A percentile compares a stretch with the other conserved stretches of the same genome.
Evolutionary conservation across 2,329 filamentous ascomycete genomes (phyloP).

Genomic region (Grosmannia penicillata): DNA sequence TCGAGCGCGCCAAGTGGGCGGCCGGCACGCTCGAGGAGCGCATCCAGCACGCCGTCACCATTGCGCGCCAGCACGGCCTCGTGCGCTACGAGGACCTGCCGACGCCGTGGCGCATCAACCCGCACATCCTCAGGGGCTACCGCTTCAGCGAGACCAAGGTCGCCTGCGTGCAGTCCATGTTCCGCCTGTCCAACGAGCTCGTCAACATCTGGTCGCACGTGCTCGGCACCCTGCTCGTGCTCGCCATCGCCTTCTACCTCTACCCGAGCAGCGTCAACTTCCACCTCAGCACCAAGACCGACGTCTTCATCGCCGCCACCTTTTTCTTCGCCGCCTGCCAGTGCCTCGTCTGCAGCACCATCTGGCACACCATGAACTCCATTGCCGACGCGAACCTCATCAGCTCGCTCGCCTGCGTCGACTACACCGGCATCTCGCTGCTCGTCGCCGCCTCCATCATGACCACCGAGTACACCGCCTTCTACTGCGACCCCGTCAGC

Average conservation of each 20-base stretch:
- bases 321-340: slow-evolving; percentile 96
- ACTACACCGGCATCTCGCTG: slow-evolving; percentile 94
- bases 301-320: slow-evolving; percentile 78
- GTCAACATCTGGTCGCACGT: slow-evolving; percentile 98
- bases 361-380: slow-evolving; percentile 99
- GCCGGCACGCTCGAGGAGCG: slow-evolving; percentile 72
- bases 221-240: slow-evolving; percentile 74
- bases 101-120: slow-evolving; percentile 85
- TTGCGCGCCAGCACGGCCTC: slow-evolving; percentile 66
- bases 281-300: slow-evolving; percentile 68
- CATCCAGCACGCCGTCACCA: slow-evolving; percentile 61
- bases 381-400: slow-evolving; percentile 81
- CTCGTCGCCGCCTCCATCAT: slow-evolving; percentile 93
- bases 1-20: slow-evolving; percentile 70
- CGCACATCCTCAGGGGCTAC: slow-evolving; percentile 82
- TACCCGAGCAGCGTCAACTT: slow-evolving; percentile 86
- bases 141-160: slow-evolving; percentile 86
- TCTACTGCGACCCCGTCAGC: slow-evolving; percentile 88
- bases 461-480: slow-evolving; percentile 96
- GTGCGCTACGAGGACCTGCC: slow-evolving; percentile 85
- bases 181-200: slow-evolving; percentile 77
- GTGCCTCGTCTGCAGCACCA: slow-evolving; percentile 83
- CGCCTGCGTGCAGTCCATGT: slow-evolving; percentile 73
- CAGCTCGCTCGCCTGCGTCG: slow-evolving; percentile 92
- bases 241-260: slow-evolving; percentile 86